Conservation (phyloP, 1,284 basidiomycete genomes). For the Ganoderma lingzhi region DNA sequence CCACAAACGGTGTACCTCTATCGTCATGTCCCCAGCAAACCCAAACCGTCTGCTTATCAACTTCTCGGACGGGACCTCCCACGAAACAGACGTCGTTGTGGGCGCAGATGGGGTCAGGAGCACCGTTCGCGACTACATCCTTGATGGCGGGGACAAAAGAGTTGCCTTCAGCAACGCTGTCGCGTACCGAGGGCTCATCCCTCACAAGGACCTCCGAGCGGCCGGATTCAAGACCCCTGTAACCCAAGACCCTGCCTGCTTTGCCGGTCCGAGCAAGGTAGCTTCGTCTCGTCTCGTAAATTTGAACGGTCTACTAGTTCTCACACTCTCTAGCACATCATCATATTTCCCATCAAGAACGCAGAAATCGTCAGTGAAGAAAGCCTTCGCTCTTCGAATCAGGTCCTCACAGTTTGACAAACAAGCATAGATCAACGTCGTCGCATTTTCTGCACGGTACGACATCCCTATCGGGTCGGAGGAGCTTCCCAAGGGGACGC, state of each 20-base stretch:
- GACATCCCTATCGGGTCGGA: constrained; percentile 47
- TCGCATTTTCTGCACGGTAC: constrained; percentile 56
- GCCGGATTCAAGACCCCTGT: constrained; percentile 54
- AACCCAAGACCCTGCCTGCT: constrained; percentile 44
- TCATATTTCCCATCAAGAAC: constrained; percentile 61
- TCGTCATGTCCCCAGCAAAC: constrained; percentile 37
- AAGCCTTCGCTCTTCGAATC: neutral
- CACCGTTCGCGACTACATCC: constrained; percentile 43
- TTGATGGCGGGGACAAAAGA: constrained; percentile 28
- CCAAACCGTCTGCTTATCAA: constrained; percentile 45
- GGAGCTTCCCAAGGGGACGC: constrained; percentile 43
- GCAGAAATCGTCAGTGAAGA: constrained; percentile 45
- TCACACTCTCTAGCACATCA: constrained; percentile 53
- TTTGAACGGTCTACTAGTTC: neutral
- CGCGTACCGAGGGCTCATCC: constrained; percentile 57
- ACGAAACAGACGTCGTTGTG: constrained; percentile 59
- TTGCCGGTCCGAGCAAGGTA: constrained; percentile 54
- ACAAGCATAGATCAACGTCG: constrained; percentile 56
- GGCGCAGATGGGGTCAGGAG: constrained; percentile 65
- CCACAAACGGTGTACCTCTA: constrained; percentile 55
- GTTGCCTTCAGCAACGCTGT: constrained; percentile 54
- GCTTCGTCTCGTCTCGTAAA: neutral
- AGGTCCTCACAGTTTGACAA: neutral
- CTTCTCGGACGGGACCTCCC: constrained; percentile 56
- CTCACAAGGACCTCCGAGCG: constrained; percentile 45